These are phyloP conservation scores for Aspergillus viridinutans DNA, from an alignment of 2,329 filamentous ascomycete species.

Conservation along the genomic window DNA sequence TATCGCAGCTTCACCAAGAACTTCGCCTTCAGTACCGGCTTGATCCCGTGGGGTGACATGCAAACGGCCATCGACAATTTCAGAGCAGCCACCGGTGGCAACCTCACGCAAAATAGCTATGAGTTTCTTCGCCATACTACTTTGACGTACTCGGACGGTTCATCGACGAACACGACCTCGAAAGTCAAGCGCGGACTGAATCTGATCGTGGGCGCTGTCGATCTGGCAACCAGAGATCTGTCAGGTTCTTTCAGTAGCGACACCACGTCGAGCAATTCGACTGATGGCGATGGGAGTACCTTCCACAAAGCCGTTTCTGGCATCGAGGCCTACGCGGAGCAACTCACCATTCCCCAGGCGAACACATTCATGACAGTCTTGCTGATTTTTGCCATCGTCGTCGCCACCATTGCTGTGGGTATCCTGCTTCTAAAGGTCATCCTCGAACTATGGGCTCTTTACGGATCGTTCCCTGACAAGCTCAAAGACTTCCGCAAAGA, in stretches of 20 bases:
- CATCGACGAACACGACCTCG: constrained; percentile 44
- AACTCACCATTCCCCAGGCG: constrained; percentile 76
- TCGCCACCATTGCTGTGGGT: constrained; percentile 76
- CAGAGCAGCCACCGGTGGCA: constrained; percentile 74
- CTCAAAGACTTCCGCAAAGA: constrained; percentile 85
- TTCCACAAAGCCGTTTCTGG: constrained; percentile 61
- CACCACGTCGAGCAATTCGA: constrained; percentile 22
- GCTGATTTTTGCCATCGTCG: constrained; percentile 79
- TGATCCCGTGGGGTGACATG: constrained; percentile 78
- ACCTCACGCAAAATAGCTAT: constrained; percentile 76
- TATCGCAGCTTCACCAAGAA: constrained; percentile 90
- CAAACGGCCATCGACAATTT: constrained; percentile 82
- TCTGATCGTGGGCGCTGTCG: constrained; percentile 37
- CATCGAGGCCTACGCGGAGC: constrained; percentile 77
- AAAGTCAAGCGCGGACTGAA: constrained; percentile 55
- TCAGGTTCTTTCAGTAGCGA: constrained; percentile 42
- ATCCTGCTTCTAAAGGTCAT: constrained; percentile 89
- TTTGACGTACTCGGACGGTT: constrained; percentile 63
- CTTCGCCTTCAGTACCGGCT: constrained; percentile 84
- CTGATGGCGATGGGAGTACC: constrained; percentile 32
- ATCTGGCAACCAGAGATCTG: constrained; percentile 53
- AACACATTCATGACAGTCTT: constrained; percentile 97
- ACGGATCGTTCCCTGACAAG: constrained; percentile 75
- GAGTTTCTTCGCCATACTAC: constrained; percentile 70
- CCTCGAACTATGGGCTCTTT: constrained; percentile 86